These are phyloP conservation scores for Aspergillus nidulans DNA, from an alignment of 495 filamentous ascomycete genomes.

Conservation along the genomic window DNA sequence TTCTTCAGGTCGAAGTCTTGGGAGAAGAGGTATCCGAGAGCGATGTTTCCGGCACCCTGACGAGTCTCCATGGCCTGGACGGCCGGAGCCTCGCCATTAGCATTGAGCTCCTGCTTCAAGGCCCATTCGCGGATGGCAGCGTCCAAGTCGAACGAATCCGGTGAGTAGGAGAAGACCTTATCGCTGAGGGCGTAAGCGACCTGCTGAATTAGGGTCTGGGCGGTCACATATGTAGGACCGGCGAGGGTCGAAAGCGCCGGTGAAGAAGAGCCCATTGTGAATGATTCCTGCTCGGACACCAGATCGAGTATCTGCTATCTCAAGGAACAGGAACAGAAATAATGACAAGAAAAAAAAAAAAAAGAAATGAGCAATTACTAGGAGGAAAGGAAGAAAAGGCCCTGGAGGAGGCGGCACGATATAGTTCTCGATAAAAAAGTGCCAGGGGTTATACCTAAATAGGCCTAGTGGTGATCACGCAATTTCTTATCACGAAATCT, in stretches of 20 bases:
- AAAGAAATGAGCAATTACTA: too few relatives aligned
- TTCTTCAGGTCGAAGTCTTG: constrained; percentile 90
- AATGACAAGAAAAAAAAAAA: constrained; percentile 15
- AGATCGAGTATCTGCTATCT: constrained; percentile 22
- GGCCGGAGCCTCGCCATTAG: constrained; percentile 71
- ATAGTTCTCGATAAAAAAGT: constrained; percentile 28
- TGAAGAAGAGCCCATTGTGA: constrained; percentile 35
- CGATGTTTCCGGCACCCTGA: constrained; percentile 84
- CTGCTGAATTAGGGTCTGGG: constrained; percentile 90
- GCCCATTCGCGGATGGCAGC: constrained; percentile 74
- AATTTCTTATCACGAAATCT: constrained; percentile 19
- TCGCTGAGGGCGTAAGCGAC: constrained; percentile 90
- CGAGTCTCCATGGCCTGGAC: constrained; percentile 81
- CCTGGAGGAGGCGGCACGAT: not conserved
- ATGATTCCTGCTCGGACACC: constrained; percentile 29
- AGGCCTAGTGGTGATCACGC: constrained; percentile 40
- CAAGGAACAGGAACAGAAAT: constrained; percentile 27
- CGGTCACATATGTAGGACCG: constrained; percentile 86
- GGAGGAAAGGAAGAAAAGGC: constrained; percentile 19
- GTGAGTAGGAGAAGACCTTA: constrained; percentile 95
- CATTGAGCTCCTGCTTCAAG: constrained; percentile 60
- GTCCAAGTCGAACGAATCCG: constrained; percentile 87
- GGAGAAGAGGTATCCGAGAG: constrained; percentile 95
- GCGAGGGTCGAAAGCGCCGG: constrained; percentile 58
- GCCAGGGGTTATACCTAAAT: constrained; percentile 29